Evolutionary conservation across 2,329 filamentous ascomycete genomes (phyloP), one percentile per base, ranked within the genome.

Genomic region (Penicillium polonicum): DNA sequence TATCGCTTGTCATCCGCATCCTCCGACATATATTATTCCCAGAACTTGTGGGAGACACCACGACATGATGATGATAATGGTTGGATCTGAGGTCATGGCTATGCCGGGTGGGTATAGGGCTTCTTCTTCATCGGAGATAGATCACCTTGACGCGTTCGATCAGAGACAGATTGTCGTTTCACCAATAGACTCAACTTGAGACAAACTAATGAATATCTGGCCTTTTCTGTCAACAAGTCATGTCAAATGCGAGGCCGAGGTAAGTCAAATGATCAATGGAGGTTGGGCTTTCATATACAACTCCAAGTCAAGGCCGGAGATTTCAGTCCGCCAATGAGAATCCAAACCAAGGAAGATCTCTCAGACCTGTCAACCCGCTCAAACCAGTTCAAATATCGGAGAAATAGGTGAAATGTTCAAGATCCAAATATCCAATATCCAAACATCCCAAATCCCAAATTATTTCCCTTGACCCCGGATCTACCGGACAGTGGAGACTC

Each of bases 41-140:
- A 57, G 60, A 61, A 60, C 48, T 41, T 1, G 33, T 46, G 50
- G 59, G n/a, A 53, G 23, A 46, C 58, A 45, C 46, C 52, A 66
- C 61, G 65, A 64, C 65, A 66, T 65, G 46, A 67, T 65, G 65
- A 67, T 66, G 64, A 60, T 59, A 33, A 29, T 39, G 33, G 41
- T 60, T 57, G 36, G 13, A 45, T 52, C 39, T 67, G 65, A 66
- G 64, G 64, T 67, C 64, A 67, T 67, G 48, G 46, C 60, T 54
- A 60, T 66, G 59, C 35, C 48, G 21, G 21, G 29, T 57, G 23
- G 41, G 33, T 23, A 31, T 41, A 39, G 49, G 19, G 27, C 52
- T 52, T 48, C n/a, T 49, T 52, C 15, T 52, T 31, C 19, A 17
- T 31, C 5, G 23, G 33, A 36, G 36, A 44, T 29, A 39, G 42